Evolutionary conservation across 306 rosid species (phyloP).

Genomic region (Parietaria judaica): DNA sequence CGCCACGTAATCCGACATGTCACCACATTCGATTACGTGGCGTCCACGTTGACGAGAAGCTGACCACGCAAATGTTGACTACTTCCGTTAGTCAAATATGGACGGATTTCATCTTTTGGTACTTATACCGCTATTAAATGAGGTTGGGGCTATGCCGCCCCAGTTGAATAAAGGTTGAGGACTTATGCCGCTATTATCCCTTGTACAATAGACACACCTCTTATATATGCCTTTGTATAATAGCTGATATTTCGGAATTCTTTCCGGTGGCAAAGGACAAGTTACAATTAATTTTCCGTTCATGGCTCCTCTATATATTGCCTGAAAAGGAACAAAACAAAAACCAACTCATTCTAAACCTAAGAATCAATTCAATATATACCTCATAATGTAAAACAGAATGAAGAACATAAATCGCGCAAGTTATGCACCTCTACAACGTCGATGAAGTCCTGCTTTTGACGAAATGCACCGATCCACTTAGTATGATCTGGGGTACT

Average conservation of each 20-base stretch:
- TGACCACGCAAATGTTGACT: no score
- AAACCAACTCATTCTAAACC: conserved; percentile 8
- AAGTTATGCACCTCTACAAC: conserved; percentile 30
- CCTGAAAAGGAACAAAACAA: conserved; percentile 33
- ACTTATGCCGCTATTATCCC: no score
- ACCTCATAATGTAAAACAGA: not conserved
- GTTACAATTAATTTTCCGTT: conserved; percentile 75
- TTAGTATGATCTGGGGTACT: conserved; percentile 40
- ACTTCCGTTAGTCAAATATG: no score
- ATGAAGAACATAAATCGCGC: not conserved
- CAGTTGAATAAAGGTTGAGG: no score
- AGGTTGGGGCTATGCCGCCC: no score
- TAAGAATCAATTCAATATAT: conserved; percentile 7
- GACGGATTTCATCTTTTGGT: no score
- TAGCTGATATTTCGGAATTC: conserved; percentile 62
- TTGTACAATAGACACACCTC: not conserved
- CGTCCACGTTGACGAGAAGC: no score
- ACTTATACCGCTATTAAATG: no score
- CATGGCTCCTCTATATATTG: conserved; percentile 83
- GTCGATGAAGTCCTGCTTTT: conserved; percentile 39
- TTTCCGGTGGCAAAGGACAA: conserved; percentile 63
- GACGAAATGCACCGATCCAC: conserved; percentile 38
- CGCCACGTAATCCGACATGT: no score
- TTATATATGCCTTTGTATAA: conserved; percentile 59
- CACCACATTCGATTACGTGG: no score